A percentile compares a stretch with the other conserved stretches of the same genome.
Conservation (phyloP, 345 rosid genomes). For the Nasturtium officinale region DNA sequence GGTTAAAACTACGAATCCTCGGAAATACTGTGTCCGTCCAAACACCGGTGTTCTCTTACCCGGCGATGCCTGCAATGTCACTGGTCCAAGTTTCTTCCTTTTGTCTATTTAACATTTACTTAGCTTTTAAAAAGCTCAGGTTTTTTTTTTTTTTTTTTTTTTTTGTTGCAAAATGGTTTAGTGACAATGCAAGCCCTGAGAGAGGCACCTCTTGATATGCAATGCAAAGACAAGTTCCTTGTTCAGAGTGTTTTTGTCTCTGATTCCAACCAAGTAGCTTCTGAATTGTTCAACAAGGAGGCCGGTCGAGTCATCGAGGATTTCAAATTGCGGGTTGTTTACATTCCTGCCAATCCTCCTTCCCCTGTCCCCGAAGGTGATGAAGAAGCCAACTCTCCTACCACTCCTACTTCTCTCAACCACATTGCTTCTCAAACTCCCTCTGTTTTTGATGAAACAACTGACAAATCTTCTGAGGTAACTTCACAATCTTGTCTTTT, state of each 20-base stretch:
- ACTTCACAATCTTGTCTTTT: background rate
- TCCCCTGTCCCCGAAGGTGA: constrained; percentile 91
- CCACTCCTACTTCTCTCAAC: constrained; percentile 52
- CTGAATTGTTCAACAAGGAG: constrained; percentile 75
- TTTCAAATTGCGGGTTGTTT: constrained; percentile 72
- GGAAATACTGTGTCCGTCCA: constrained; percentile 83
- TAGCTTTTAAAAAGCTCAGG: no score
- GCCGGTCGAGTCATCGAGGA: constrained; percentile 64
- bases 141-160: no score
- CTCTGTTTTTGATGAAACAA: constrained; percentile 48
- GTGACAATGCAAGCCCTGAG: constrained; percentile 89
- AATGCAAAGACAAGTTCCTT: constrained; percentile 89
- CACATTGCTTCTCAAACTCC: constrained; percentile 51
- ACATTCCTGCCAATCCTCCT: constrained; percentile 83
- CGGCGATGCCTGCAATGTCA: constrained; percentile 61
- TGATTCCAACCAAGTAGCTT: constrained; percentile 53
- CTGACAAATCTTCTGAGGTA: constrained; percentile 66
- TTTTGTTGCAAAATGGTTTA: background rate
- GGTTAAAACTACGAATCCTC: constrained; percentile 92
- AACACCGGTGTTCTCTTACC: constrained; percentile 77
- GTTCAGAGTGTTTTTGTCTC: constrained; percentile 69
- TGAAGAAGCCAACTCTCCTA: constrained; percentile 84
- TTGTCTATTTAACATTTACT: no score
- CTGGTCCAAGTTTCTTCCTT: constrained; percentile 20
- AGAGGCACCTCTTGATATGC: constrained; percentile 83